Evolutionary conservation across 371 early-diverging fungal genomes (phyloP), one percentile per base, ranked within the genome.

Genomic region (Rhizopus microsporus): DNA sequence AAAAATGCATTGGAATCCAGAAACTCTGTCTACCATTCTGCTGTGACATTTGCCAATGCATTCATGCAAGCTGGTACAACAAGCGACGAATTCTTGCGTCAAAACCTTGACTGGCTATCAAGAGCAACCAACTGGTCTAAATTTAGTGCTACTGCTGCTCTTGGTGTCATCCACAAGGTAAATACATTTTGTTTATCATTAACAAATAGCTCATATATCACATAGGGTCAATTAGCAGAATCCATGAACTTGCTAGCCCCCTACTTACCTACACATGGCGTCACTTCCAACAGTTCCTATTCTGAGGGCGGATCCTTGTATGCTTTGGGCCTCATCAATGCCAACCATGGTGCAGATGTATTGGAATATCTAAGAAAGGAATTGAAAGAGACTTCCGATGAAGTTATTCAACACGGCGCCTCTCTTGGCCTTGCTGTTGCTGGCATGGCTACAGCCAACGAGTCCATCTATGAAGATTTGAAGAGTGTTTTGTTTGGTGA

Each of bases 121-220:
- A 87, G 97, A 59, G 95, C 98, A 29, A 95, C 91, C 53, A 97
- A 97, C 82, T 99, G 99, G 99, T 90, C 95, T 42, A 99, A 97
- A 78, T 99, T 99, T 77, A 92, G 94, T 56, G 99, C 99, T 5
- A 95, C 98, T 5, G 98, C 99, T 4, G 93, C 93, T n/a, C 80
- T 99, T 55, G 99, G 99, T 60, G 98, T 99, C 17, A 98, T 99
- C 58, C 99, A 99, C 81, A 93, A 91, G 77, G 85, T 84, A 63
- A 57, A 59, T 51, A 61, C n/a, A 54, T 56, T 12, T 10, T 3
- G n/a, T 7, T 51, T 3, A 23, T 33, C 9, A 16, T 45, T 56
- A 8, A 33, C 32, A 35, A 23, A 23, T 45, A 23, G 23, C 15
- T 6, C 23, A 33, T 16, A 43, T 15, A 17, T 15, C 0, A 10